A percentile compares a stretch with the other conserved stretches of the same genome.
Conservation (phyloP, 371 early-diverging fungal species). For the Zychaea mexicana region DNA sequence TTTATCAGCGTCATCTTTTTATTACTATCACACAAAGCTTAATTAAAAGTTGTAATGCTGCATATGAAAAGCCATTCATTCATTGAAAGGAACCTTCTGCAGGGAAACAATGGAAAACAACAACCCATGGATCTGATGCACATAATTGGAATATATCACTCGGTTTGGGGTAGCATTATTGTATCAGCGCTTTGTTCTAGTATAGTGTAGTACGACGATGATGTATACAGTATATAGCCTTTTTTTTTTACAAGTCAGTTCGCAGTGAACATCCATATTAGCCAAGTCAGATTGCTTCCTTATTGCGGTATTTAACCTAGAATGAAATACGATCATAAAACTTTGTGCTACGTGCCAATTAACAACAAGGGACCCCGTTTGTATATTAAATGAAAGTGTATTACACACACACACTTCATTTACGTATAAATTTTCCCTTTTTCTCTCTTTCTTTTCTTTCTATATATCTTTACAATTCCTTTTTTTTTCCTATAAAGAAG, state of each 20-base stretch:
- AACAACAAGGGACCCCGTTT: neutral
- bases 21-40: conserved; percentile 20
- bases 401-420: neutral
- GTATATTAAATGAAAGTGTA: neutral
- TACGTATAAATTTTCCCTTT: neutral
- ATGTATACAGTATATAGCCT: too few relatives aligned
- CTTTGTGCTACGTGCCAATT: neutral
- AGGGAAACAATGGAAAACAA: neutral
- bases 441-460: conserved; percentile 6
- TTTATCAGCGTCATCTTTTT: too few relatives aligned
- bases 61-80: conserved; percentile 26
- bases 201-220: too few relatives aligned
- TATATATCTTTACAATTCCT: too few relatives aligned
- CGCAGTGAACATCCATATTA: neutral
- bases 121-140: conserved; percentile 2
- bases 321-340: neutral
- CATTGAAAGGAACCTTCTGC: neutral
- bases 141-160: conserved; percentile 18
- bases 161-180: conserved; percentile 15
- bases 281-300: neutral
- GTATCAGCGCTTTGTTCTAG: neutral
- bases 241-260: too few relatives aligned
- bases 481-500: conserved; percentile 5
- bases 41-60: conserved; percentile 32
- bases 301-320: neutral